Evolutionary conservation across 345 rosid species (phyloP).

Genomic region (Carallia brachiata): DNA sequence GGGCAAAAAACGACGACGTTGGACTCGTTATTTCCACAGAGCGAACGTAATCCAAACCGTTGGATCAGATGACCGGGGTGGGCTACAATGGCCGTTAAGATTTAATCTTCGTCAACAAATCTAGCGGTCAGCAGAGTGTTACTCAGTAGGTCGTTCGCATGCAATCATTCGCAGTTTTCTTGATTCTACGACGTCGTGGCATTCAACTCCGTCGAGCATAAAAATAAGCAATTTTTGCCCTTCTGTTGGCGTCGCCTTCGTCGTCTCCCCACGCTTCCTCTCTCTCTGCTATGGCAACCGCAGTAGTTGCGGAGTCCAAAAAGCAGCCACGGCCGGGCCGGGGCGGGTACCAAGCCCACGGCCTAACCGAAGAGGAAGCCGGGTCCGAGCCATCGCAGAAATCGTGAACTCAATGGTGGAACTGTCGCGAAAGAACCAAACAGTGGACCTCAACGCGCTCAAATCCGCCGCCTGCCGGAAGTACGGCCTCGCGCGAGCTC

Average conservation of each 20-base stretch:
- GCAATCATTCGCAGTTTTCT: too few relatives aligned
- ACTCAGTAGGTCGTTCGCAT: too few relatives aligned
- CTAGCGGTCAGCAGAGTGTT: too few relatives aligned
- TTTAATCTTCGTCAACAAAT: too few relatives aligned
- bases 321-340: constrained; percentile 82
- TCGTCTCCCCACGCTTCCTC: neutral
- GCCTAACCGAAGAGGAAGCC: constrained; percentile 92
- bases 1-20: too few relatives aligned
- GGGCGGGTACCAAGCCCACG: constrained; percentile 83
- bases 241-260: neutral
- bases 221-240: neutral
- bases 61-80: too few relatives aligned
- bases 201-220: neutral
- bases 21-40: too few relatives aligned
- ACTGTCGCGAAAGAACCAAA: constrained; percentile 87
- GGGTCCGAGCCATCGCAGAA: constrained; percentile 91
- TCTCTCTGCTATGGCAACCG: constrained; percentile 57
- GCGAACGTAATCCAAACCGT: too few relatives aligned
- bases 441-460: constrained; percentile 86
- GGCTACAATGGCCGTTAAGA: too few relatives aligned
- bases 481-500: constrained; percentile 90
- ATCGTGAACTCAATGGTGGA: constrained; percentile 90
- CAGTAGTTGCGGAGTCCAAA: constrained; percentile 43
- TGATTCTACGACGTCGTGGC: neutral
- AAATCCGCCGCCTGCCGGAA: constrained; percentile 92